A percentile compares a stretch with the other conserved stretches of the same genome.
These are phyloP conservation scores for Withania somnifera DNA, from an alignment of 305 asterid species.

Conservation along the genomic window DNA sequence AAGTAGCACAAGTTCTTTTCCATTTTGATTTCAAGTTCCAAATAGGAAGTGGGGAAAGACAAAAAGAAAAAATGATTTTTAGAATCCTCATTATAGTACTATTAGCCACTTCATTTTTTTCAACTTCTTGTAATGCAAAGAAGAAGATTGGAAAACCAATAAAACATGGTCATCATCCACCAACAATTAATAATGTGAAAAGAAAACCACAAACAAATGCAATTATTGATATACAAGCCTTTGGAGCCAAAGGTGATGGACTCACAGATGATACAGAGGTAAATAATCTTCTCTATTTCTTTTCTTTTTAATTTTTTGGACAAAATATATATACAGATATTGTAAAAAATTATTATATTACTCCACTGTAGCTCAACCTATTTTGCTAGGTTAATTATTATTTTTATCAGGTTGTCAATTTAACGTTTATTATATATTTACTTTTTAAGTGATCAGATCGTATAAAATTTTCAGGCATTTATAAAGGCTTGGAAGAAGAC, in stretches of 20 bases:
- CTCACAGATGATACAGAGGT: slow-evolving; percentile 57
- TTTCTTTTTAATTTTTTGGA: not conserved
- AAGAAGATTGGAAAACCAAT: not conserved
- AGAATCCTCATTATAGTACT: slow-evolving; percentile 6
- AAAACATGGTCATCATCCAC: not conserved
- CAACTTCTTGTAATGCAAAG: slow-evolving; percentile 15
- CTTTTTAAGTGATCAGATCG: not conserved
- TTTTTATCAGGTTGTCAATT: not conserved
- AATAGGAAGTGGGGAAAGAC: not conserved
- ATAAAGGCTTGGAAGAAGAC: slow-evolving; percentile 58
- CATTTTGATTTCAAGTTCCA: not conserved
- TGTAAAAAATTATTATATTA: not conserved
- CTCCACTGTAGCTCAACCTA: not conserved
- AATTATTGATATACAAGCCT: slow-evolving; percentile 41
- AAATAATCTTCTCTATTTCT: not conserved
- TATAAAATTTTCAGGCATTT: slow-evolving; percentile 48
- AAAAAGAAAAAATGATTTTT: slow-evolving; percentile 16
- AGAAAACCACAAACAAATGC: not conserved
- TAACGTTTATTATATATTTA: not conserved
- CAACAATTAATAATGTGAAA: not conserved
- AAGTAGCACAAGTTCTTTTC: not conserved
- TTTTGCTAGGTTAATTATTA: not conserved
- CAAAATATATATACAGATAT: not conserved
- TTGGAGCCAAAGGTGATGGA: slow-evolving; percentile 74
- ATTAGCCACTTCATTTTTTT: slow-evolving; percentile 19